A percentile compares a stretch with the other conserved stretches of the same genome.
Conservation (phyloP, 2,329 filamentous ascomycete genomes). For the Trichoderma sp. region DNA sequence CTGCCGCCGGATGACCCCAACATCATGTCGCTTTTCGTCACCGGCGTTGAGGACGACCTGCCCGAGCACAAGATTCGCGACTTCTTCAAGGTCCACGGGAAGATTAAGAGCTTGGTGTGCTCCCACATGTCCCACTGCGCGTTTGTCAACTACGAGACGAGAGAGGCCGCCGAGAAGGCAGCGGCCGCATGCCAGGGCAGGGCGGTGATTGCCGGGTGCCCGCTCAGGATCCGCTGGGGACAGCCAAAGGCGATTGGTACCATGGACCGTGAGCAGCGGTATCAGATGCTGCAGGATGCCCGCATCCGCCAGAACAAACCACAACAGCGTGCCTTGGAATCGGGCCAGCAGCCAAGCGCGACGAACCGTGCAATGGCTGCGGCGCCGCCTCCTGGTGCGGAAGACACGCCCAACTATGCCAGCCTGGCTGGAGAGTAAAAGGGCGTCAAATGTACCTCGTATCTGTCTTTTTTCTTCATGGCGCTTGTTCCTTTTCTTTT, state of each 20-base stretch:
- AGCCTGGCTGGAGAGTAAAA: constrained; percentile 75
- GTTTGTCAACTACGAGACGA: constrained; percentile 89
- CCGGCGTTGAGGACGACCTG: constrained; percentile 92
- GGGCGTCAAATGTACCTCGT: too few species aligned
- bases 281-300: constrained; percentile 78
- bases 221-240: constrained; percentile 87
- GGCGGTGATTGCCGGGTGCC: constrained; percentile 87
- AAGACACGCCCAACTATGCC: constrained; percentile 75
- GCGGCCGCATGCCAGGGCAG: constrained; percentile 83
- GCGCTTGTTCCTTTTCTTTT: not conserved
- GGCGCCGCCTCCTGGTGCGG: constrained; percentile 77
- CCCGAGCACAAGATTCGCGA: constrained; percentile 89
- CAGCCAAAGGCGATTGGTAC: constrained; percentile 88
- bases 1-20: constrained; percentile 79
- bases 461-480: too few species aligned
- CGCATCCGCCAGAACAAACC: constrained; percentile 43
- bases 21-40: constrained; percentile 91
- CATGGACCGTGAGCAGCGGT: constrained; percentile 83
- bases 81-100: constrained; percentile 86
- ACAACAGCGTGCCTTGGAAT: constrained; percentile 39
- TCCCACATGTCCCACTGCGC: constrained; percentile 97
- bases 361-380: constrained; percentile 46
- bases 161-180: constrained; percentile 82
- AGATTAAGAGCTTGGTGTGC: constrained; percentile 89
- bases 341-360: constrained; percentile 41